Evolutionary conservation across 352 stramenopile genomes (phyloP), one percentile per base, ranked within the genome.

Genomic region (Thraustochytrium striatum): DNA sequence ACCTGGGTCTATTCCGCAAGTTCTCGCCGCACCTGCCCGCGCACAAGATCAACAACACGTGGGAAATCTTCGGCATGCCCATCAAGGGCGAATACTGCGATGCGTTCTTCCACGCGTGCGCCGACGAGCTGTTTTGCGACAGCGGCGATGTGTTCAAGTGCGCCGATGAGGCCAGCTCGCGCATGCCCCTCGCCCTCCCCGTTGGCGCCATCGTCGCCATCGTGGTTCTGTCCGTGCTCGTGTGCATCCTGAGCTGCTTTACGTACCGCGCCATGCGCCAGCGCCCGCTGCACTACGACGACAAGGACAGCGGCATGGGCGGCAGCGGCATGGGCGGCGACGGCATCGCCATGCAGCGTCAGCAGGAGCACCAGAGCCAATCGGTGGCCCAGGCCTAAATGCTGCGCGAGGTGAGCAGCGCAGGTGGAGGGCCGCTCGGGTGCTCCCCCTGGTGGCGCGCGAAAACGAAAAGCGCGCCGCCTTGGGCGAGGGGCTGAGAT

Each of bases 61-160:
- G 70, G 70, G 52, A 80, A 43, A 80, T 80, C 32, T 68, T 53
- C 11, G 28, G 39, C 11, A 70, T 80, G 53, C 70, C 70, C 13
- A 69, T 80, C 30, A 13, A 59, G 36, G 70, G 28, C 38, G 52
- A 69, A 5, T 80, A 80, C 57, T 80, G 70, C 70, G 70, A 80
- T 41, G 39, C 70, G 3, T 72, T 36, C 55, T 80, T 61, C 70
- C 38, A 72, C n/a, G 70, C 70, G 2, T 80, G 70, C 58, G 30
- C 25, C 11, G 55, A 72, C 55, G 57, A 80, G 38, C 21, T 19
- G 2, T 80, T 80, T 25, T 70, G 62, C 57, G 28, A 25, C 33
- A 28, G 43, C 38, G 28, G 28, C 7, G 58, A 72, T 36, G 21
- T 33, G 11, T 68, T 39, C 3, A 47, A 2, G 11, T 68, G 61